Base-by-base conservation (phyloP, 106 monocot species). In the Triglochin maritima region DNA sequence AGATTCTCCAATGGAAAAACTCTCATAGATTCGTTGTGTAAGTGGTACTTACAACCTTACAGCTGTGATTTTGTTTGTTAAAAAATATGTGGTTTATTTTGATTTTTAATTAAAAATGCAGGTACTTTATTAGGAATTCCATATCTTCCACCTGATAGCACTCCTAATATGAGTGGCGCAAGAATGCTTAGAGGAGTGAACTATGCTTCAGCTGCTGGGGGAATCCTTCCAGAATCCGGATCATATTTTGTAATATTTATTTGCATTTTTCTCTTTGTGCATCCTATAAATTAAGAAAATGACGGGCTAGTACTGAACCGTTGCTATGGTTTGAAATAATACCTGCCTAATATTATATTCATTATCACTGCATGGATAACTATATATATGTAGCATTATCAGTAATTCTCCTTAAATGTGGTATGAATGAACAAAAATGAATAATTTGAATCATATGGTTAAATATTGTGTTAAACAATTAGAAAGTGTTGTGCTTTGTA, bases 101-200 rank as follows among this genome's bases (percentile, higher is more conserved):
- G 1, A 60, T 6, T 41, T 4, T 8, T 60, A 60, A n/a, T n/a
- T n/a, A n/a, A 60, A 14, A n/a, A 43, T 10, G 9, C 56, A 89
- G 86, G 89, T 74, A 86, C 86, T 17, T 58, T 81, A 4, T n/a
- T 89, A 43, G 86, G 79, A 5, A 70, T 86, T 44, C 74, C 80
- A 12, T 86, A 83, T 62, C 46, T 77, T 13, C 89, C 86, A 44
- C 74, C 83, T 46, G 83, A 73, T 44, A 58, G 77, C 62, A 74
- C 17, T 9, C 75, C 78, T 42, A 58, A 60, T 49, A 68, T 78
- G 2, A 85, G 70, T 63, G 76, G 69, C 16, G 78, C 74, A 6
- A 54, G 65, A 69, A 45, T 83, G 50, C 71, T 84, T 4, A 63
- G 59, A 17, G 81, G 84, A 53, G 81, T 86, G 7, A 90, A 90